These are phyloP conservation scores for Lophium mytilinum DNA, from an alignment of 495 filamentous ascomycete genomes.

Conservation along the genomic window DNA sequence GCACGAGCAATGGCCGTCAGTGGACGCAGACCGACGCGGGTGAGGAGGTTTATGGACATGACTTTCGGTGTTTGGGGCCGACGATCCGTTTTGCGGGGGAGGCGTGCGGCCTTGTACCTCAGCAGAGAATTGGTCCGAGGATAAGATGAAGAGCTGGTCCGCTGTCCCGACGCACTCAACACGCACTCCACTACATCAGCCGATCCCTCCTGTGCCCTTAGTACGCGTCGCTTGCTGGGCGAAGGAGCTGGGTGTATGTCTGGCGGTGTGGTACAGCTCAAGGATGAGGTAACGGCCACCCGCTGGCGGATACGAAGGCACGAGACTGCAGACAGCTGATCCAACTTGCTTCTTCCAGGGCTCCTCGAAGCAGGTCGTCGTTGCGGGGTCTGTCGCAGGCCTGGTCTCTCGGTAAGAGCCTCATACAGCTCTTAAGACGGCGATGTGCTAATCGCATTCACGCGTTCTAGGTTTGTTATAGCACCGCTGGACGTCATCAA, in stretches of 20 bases:
- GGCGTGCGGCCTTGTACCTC: not conserved
- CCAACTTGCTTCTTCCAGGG: conserved; percentile 45
- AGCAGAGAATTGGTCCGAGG: not conserved
- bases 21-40: not conserved
- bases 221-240: not conserved
- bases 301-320: not conserved
- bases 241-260: conserved; percentile 56
- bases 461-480: conserved; percentile 61
- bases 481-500: conserved; percentile 93
- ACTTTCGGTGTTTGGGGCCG: not conserved
- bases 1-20: conserved; percentile 1
- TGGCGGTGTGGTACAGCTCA: conserved; percentile 63
- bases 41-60: conserved; percentile 13
- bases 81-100: not conserved
- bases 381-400: conserved; percentile 80
- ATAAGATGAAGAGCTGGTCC: not conserved
- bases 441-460: not conserved
- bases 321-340: conserved; percentile 1
- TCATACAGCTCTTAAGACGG: not conserved
- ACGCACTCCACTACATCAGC: not conserved
- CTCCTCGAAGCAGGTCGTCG: conserved; percentile 69
- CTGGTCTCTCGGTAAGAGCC: conserved; percentile 66
- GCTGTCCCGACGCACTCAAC: not conserved
- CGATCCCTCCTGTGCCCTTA: not conserved
- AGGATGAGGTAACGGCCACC: conserved; percentile 62